A percentile compares a stretch with the other conserved stretches of the same genome.
Conservation (phyloP, 2,329 filamentous ascomycete species). For the Colletotrichum tropicicola region DNA sequence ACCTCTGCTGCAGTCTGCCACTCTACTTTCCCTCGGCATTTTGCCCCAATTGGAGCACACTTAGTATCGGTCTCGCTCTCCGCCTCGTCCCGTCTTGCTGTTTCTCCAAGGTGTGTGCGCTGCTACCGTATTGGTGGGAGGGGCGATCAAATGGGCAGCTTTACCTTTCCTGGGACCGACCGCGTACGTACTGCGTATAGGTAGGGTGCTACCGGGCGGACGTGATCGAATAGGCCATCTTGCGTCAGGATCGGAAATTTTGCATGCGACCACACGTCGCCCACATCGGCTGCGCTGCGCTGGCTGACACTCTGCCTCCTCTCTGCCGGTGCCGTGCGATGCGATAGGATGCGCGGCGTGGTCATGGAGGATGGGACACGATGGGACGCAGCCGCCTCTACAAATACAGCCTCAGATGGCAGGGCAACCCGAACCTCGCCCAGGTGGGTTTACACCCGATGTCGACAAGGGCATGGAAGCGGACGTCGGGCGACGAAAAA, state of each 20-base stretch:
- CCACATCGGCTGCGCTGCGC: background rate
- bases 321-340: background rate
- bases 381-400: background rate
- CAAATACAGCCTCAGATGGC: background rate
- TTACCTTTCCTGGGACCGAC: background rate
- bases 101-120: background rate
- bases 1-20: too few species aligned
- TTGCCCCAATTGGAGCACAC: too few species aligned
- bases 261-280: background rate
- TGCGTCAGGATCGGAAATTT: background rate
- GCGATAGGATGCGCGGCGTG: too few species aligned
- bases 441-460: background rate
- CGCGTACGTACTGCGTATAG: too few species aligned
- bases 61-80: slow-evolving; percentile 2
- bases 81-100: background rate
- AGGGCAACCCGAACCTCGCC: background rate
- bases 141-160: background rate
- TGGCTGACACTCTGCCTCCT: background rate
- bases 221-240: background rate
- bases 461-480: background rate
- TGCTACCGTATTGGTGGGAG: background rate
- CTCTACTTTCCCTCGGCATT: too few species aligned
- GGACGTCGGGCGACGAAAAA: background rate
- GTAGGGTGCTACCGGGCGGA: too few species aligned
- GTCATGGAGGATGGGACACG: background rate